phyloP scores from a whole-genome alignment of 345 rosid genomes.

The Passiflora organensis region DNA sequence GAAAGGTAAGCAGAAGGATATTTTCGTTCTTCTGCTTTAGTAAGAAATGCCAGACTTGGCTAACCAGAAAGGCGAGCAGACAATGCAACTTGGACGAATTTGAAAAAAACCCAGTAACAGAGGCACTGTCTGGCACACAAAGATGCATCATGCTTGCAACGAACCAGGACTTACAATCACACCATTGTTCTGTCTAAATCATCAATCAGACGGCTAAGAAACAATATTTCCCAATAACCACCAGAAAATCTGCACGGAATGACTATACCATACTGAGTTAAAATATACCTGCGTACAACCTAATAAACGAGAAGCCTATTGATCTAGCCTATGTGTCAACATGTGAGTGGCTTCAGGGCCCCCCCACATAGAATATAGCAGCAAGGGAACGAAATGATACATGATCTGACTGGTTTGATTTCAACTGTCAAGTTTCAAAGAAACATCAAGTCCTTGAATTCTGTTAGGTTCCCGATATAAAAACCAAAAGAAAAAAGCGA shows the following conservation, averaged over 20 bases:
- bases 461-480: slow-evolving; percentile 13
- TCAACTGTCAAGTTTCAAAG: slow-evolving; percentile 46
- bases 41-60: background rate
- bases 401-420: slow-evolving; percentile 37
- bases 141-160: slow-evolving; percentile 2
- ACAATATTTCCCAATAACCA: too few species aligned
- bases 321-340: slow-evolving; percentile 7
- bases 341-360: background rate
- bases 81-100: slow-evolving; percentile 7
- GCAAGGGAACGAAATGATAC: slow-evolving; percentile 19
- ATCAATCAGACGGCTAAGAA: background rate
- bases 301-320: background rate
- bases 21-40: too few species aligned
- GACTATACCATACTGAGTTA: background rate
- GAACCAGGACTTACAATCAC: background rate
- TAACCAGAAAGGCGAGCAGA: background rate
- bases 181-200: background rate
- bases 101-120: background rate
- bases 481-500: background rate
- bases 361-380: background rate
- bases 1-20: too few species aligned
- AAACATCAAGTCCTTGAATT: slow-evolving; percentile 11
- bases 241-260: background rate
- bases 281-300: background rate
- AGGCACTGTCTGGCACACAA: slow-evolving; percentile 12